Conservation (phyloP, 106 monocot species). For the Apostasia ramifera region DNA sequence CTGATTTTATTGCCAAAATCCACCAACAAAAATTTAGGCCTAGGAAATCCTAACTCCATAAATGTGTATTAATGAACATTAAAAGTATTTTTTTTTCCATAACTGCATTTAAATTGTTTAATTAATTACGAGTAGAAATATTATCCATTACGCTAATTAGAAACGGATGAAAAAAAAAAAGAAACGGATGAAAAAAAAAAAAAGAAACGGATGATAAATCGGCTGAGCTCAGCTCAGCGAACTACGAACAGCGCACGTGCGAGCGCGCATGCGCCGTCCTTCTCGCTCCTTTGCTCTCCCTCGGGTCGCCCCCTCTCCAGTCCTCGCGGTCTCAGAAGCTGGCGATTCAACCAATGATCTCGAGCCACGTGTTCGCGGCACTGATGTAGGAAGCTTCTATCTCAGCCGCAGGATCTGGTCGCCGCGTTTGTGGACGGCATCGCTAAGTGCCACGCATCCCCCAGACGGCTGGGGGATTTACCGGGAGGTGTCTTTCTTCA, state of each 20-base stretch:
- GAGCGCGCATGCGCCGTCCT: background rate
- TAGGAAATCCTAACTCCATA: no score
- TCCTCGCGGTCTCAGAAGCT: conserved; percentile 1
- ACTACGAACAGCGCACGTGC: background rate
- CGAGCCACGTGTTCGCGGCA: background rate
- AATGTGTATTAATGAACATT: no score
- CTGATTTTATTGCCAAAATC: no score
- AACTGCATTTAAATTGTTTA: no score
- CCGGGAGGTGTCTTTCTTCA: background rate
- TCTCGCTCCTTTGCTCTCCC: background rate
- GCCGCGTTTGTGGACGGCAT: conserved; percentile 1
- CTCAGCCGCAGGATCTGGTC: background rate
- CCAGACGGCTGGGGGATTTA: background rate
- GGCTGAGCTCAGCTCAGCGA: no score
- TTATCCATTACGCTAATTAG: no score
- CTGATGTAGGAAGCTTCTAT: background rate
- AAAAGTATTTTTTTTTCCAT: no score
- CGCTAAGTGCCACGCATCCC: background rate
- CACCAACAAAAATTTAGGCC: no score
- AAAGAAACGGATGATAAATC: no score
- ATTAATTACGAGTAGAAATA: no score
- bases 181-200: no score
- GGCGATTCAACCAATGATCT: background rate
- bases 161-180: no score
- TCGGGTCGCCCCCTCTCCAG: background rate